Percentiles rank a stretch among this genome's conserved stretches.
Evolutionary conservation across 208 protist genomes (phyloP).

Genomic region (Herpetomonas muscarum): DNA sequence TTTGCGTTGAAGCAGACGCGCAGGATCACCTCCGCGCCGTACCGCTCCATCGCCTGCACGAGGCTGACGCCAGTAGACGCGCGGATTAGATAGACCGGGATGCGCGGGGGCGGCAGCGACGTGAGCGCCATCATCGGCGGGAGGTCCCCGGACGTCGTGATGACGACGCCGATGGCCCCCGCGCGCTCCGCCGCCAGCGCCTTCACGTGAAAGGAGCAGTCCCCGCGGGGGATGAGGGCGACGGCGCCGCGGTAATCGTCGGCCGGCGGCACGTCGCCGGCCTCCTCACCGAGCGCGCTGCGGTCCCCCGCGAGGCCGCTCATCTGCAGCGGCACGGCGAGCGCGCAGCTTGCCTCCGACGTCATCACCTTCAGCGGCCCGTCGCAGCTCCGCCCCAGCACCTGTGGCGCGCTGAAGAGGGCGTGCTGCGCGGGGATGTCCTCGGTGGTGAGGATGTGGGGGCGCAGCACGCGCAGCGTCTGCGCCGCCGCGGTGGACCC

Average conservation of each 20-base stretch:
- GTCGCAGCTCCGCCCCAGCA: conserved; percentile 7
- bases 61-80: not conserved
- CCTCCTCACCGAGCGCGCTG: not conserved
- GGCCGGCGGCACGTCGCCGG: not conserved
- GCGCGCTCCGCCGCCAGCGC: not conserved
- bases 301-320: not conserved
- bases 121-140: not conserved
- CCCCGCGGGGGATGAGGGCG: not conserved
- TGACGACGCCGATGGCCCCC: conserved; percentile 5
- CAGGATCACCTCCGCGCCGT: not conserved
- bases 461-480: not conserved
- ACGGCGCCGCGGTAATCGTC: not conserved
- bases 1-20: not conserved
- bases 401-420: conserved; percentile 4
- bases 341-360: not conserved
- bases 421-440: not conserved
- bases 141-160: not conserved
- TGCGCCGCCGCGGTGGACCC: too few relatives aligned
- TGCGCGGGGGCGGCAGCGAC: not conserved
- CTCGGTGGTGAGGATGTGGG: not conserved
- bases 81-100: not conserved
- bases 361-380: conserved; percentile 8
- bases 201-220: not conserved
- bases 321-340: not conserved
- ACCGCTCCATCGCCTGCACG: not conserved